Evolutionary conservation across 202 grass and related monocot genomes (phyloP).

Genomic region (Schoenoplectus tabernaemontani): DNA sequence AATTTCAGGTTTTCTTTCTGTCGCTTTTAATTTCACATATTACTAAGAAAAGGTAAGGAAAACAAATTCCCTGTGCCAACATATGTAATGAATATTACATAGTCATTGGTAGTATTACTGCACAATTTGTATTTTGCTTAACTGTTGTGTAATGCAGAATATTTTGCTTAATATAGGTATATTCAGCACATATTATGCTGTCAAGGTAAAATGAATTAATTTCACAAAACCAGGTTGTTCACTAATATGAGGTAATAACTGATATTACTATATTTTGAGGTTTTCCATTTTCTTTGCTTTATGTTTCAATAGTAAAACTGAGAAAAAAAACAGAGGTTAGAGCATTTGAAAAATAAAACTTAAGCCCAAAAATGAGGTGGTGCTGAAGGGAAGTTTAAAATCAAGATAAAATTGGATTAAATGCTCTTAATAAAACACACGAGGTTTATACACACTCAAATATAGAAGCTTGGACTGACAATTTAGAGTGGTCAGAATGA

Average conservation of each 20-base stretch:
- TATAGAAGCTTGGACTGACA: neutral
- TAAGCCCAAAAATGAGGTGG: neutral
- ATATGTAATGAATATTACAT: neutral
- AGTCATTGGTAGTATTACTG: neutral
- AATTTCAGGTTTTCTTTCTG: neutral
- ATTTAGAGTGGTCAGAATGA: neutral
- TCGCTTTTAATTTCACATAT: neutral
- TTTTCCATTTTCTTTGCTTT: neutral
- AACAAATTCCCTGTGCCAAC: neutral
- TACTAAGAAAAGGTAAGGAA: neutral
- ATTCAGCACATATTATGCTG: neutral
- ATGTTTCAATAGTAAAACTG: neutral
- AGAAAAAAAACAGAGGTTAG: neutral
- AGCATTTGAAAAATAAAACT: neutral
- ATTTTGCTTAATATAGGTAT: neutral
- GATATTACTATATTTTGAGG: neutral
- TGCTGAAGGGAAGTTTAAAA: neutral
- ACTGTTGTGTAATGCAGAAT: neutral
- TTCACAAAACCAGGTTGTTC: neutral
- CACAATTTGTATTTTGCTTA: neutral
- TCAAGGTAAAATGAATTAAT: neutral
- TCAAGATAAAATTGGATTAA: neutral
- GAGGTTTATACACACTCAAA: neutral
- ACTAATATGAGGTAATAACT: neutral
- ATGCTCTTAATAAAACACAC: neutral